phyloP scores from a whole-genome alignment of 352 stramenopile genomes.

The Globisporangium perplexum region DNA sequence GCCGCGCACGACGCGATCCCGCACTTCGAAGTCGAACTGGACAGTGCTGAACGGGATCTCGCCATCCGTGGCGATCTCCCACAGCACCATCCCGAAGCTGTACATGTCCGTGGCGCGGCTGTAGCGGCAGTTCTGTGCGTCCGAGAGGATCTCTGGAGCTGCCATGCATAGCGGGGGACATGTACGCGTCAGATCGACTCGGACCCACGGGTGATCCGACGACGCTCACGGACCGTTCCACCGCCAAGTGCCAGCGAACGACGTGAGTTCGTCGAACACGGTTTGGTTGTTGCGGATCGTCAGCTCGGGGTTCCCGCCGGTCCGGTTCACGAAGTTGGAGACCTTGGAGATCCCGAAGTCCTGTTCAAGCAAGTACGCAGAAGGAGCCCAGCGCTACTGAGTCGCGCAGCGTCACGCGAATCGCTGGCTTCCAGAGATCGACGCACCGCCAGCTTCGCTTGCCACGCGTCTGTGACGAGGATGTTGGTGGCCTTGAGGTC shows the following conservation, averaged over 20 bases:
- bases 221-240: conserved; percentile 34
- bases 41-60: conserved; percentile 54
- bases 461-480: conserved; percentile 71
- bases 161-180: conserved; percentile 4
- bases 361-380: conserved; percentile 1
- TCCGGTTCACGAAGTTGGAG: conserved; percentile 40
- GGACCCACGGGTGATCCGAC: neutral
- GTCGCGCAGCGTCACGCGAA: neutral
- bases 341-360: conserved; percentile 75
- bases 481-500: conserved; percentile 75
- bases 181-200: neutral
- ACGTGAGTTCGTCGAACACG: conserved; percentile 23
- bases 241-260: conserved; percentile 66
- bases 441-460: conserved; percentile 50
- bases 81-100: conserved; percentile 69
- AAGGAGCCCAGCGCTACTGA: neutral
- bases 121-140: conserved; percentile 60
- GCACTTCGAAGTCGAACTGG: conserved; percentile 65
- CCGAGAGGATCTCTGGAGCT: conserved; percentile 59
- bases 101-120: conserved; percentile 74
- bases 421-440: neutral
- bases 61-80: conserved; percentile 66
- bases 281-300: conserved; percentile 17
- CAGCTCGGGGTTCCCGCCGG: conserved; percentile 25
- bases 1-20: conserved; percentile 44